A percentile compares a stretch with the other conserved stretches of the same genome.
These are phyloP conservation scores for Solanum commersonii DNA, from an alignment of 257 asterid genomes.

Conservation along the genomic window DNA sequence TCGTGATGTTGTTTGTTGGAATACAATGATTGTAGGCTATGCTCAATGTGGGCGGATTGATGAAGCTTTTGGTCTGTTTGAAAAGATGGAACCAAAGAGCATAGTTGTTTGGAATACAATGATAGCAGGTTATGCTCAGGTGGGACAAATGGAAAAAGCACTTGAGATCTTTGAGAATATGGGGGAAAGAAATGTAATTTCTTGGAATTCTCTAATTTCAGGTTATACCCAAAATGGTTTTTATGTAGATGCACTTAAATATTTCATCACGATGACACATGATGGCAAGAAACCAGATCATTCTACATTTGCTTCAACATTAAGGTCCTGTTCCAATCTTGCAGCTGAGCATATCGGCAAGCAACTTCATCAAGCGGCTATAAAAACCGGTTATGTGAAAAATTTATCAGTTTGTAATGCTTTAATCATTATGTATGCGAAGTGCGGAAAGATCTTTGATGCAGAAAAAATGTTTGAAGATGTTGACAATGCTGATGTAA, in stretches of 20 bases:
- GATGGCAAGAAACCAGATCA: slow-evolving; percentile 24
- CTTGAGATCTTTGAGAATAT: slow-evolving; percentile 22
- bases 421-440: slow-evolving; percentile 28
- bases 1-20: slow-evolving; percentile 30
- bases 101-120: slow-evolving; percentile 40
- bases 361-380: slow-evolving; percentile 10
- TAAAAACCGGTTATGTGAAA: slow-evolving; percentile 18
- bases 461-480: slow-evolving; percentile 25
- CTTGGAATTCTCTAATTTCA: slow-evolving; percentile 45
- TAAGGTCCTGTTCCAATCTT: slow-evolving; percentile 28
- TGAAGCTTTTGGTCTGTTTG: slow-evolving; percentile 25
- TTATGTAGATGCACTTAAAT: slow-evolving; percentile 25
- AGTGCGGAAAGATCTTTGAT: slow-evolving; percentile 26
- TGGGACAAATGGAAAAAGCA: slow-evolving; percentile 24
- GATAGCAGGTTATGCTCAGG: slow-evolving; percentile 27
- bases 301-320: slow-evolving; percentile 26
- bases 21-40: slow-evolving; percentile 29
- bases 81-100: slow-evolving; percentile 28
- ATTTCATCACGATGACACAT: slow-evolving; percentile 17
- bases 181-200: slow-evolving; percentile 26
- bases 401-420: slow-evolving; percentile 23
- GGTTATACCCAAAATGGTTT: slow-evolving; percentile 44
- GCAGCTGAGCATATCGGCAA: slow-evolving; percentile 1
- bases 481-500: slow-evolving; percentile 19
- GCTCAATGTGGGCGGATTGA: slow-evolving; percentile 17